Evolutionary conservation across 495 filamentous ascomycete species (phyloP), one percentile per base, ranked within the genome.

Genomic region (Neurospora sp.): DNA sequence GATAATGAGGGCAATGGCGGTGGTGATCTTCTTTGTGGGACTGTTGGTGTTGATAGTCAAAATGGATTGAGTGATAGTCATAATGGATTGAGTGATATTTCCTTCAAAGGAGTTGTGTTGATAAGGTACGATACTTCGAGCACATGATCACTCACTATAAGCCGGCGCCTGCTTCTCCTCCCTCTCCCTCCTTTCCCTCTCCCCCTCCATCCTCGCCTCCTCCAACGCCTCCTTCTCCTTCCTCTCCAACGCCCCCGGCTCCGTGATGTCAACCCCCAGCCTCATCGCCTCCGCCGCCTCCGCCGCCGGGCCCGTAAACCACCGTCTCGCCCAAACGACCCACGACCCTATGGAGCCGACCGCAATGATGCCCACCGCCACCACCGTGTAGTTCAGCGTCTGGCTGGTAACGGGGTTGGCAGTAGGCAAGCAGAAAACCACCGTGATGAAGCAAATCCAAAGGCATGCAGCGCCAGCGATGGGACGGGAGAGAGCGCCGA

Each of bases 341-440:
- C 81, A 82, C 31, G 70, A 73, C 2, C 73, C 74, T 14, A 81
- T 61, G 0, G 81, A 74, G 31, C 78, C 84, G 20, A 89, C 76
- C 0, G 84, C 80, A 5, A 90, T 83, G 69, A 90, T 89, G 0
- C 88, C 89, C 8, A 90, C 88, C 2, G 88, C 89, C 0, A 90
- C 89, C 3, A 85, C 85, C 0, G 89, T 89, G 74, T 91, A 91
- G 75, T 90, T 89, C 27, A 91, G 76, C 9, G 87, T 89, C 75
- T 89, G 81, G 22, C 80, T 83, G 8, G 84, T 85, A 1, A 91
- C 87, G 0, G 89, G 87, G 70, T 90, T 89, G 20, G 82, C 80
- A 0, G 86, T 86, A 0, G 89, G 89, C 69, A 91, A 81, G 75
- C 89, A 90, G 77, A 91, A 90, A 1, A 90, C 81, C 69, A 91